Conservation (phyloP, 139 green algal species). For the Volvox africanus region DNA sequence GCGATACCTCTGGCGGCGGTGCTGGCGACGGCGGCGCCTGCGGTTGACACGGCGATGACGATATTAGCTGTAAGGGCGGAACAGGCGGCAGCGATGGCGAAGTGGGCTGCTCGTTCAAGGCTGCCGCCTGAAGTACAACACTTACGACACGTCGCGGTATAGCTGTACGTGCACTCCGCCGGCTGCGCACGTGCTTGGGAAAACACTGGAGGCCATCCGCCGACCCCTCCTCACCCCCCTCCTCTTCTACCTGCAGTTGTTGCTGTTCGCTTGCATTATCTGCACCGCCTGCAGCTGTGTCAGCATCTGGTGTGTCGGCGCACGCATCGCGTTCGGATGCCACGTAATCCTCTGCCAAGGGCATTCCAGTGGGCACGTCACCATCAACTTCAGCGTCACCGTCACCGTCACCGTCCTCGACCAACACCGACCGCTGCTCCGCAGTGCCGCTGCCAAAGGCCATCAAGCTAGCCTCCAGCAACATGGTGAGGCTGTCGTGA, state of each 20-base stretch:
- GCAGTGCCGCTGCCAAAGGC: conserved; percentile 9
- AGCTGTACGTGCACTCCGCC: not conserved
- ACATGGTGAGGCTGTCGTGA: conserved; percentile 34
- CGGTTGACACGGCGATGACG: not conserved
- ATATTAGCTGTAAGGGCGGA: not conserved
- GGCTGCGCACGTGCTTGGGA: conserved; percentile 11
- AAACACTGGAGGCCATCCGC: not conserved
- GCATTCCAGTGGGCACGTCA: not conserved
- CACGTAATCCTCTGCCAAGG: not conserved
- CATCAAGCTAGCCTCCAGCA: conserved; percentile 36
- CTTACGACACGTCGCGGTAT: not conserved
- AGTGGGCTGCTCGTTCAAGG: not conserved
- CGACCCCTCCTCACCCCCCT: not conserved
- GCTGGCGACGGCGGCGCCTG: not conserved
- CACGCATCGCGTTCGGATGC: not conserved
- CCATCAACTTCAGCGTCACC: not conserved
- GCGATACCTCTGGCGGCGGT: not conserved
- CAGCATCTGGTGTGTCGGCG: not conserved
- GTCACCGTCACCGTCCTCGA: not conserved
- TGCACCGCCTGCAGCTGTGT: not conserved
- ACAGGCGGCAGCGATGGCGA: not conserved
- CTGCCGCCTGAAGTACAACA: not conserved
- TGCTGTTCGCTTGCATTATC: not conserved
- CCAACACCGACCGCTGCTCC: not conserved
- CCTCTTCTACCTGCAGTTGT: not conserved